Percentiles rank a stretch among this genome's conserved stretches.
Conservation (phyloP, 2,329 filamentous ascomycete genomes). For the Aspergillus ochraceus region DNA sequence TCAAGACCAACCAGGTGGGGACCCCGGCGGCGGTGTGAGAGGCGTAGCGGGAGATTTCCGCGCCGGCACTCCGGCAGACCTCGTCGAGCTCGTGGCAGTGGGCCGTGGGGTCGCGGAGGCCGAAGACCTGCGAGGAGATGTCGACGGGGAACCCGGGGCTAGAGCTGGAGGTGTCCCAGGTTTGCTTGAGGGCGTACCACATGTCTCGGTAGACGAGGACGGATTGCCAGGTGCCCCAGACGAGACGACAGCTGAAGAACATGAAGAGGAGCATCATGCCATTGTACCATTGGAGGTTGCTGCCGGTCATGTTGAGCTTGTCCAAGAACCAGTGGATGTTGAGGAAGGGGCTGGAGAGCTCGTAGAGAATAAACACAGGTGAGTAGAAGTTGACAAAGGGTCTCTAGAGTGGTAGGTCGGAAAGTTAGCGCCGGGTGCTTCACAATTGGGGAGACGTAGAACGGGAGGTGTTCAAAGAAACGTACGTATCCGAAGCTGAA, state of each 20-base stretch:
- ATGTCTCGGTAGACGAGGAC: conserved; percentile 61
- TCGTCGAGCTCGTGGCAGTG: conserved; percentile 36
- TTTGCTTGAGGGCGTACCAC: conserved; percentile 52
- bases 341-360: conserved; percentile 65
- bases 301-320: conserved; percentile 65
- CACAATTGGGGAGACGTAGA: neutral
- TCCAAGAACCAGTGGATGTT: conserved; percentile 72
- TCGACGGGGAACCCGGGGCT: conserved; percentile 28
- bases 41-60: conserved; percentile 53
- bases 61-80: conserved; percentile 41
- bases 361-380: conserved; percentile 66
- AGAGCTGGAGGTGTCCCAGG: conserved; percentile 33
- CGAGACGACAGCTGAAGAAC: conserved; percentile 62
- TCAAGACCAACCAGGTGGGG: conserved; percentile 59
- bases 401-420: conserved; percentile 45
- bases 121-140: conserved; percentile 37
- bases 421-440: neutral
- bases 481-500: conserved; percentile 65
- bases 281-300: conserved; percentile 62
- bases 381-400: conserved; percentile 67
- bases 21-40: conserved; percentile 40
- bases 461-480: conserved; percentile 19
- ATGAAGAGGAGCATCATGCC: conserved; percentile 58
- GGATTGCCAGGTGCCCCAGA: conserved; percentile 64
- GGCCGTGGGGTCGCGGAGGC: conserved; percentile 32